Evolutionary conservation across 148 eudicot genomes (phyloP), one percentile per base, ranked within the genome.

Genomic region (Mesembryanthemum crystallinum): DNA sequence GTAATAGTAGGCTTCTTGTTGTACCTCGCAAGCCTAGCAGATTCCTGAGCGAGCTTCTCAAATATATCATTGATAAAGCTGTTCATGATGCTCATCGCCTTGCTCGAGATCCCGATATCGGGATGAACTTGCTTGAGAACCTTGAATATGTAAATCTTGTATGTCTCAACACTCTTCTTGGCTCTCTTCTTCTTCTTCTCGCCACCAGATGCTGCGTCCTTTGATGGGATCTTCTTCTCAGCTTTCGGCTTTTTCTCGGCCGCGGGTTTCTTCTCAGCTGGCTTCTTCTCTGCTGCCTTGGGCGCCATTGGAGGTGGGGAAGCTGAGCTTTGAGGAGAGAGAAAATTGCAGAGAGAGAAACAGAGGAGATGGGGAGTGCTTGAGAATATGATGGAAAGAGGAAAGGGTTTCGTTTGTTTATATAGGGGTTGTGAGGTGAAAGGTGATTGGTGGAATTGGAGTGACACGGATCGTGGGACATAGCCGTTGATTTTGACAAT

Each of bases 21-120:
- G 12, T 54, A 54, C 0, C 63, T 3, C 5, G 74, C 62, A 1
- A 71, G 47, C 2, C 37, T 33, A 33, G 74, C 15, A 32, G 74
- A 54, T 71, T 71, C 74, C 23, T 71, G 74, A 71, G 64, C 74
- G 11, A 71, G 28, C 21, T 71, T 71, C 74, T 71, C 74, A 33
- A 71, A 71, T 0, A 55, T 54, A 8, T 71, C 74, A 71, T 32
- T 52, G 12, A 55, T 71, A 9, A 71, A 71, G 12, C 74, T 71
- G 47, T 71, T 71, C 74, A 71, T 71, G 10, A 71, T 71, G 23
- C 74, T 71, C 74, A 71, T 71, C 4, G 64, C 74, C 9, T 71
- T 71, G 18, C 74, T 55, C 1, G 74, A 71, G 0, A 71, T 55
- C 12, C 64, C 74, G 29, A 71, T 71, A 55, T 71, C 74, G 6